Evolutionary conservation across 2,329 filamentous ascomycete species (phyloP).

Genomic region (Scleromitrula shiraiana): DNA sequence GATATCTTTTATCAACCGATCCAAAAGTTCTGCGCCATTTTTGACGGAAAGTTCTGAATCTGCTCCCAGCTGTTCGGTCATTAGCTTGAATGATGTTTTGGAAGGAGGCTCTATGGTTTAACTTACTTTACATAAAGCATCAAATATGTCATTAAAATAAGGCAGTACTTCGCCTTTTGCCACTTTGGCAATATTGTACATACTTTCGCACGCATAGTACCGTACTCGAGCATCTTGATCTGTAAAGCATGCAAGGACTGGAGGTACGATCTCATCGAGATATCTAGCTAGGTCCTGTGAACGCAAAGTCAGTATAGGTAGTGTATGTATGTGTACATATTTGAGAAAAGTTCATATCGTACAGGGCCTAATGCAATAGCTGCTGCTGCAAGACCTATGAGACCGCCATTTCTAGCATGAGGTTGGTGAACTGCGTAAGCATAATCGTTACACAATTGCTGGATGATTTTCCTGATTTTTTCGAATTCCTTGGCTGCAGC

Average conservation of each 20-base stretch:
- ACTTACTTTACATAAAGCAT: conserved; percentile 85
- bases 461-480: conserved; percentile 77
- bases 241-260: conserved; percentile 92
- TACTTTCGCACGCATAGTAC: conserved; percentile 98
- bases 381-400: conserved; percentile 91
- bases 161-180: conserved; percentile 94
- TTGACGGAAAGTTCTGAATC: conserved; percentile 97
- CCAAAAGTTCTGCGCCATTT: conserved; percentile 91
- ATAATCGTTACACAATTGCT: conserved; percentile 95
- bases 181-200: conserved; percentile 99
- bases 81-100: conserved; percentile 8
- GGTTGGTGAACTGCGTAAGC: conserved; percentile 96
- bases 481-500: conserved; percentile 69
- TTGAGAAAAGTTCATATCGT: conserved; percentile 22
- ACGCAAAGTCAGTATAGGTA: conserved; percentile 10
- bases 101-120: background rate
- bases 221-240: conserved; percentile 96
- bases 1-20: conserved; percentile 92
- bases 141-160: conserved; percentile 98
- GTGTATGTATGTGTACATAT: background rate
- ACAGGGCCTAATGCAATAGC: conserved; percentile 91
- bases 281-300: conserved; percentile 81
- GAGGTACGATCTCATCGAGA: conserved; percentile 87
- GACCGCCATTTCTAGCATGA: conserved; percentile 88
- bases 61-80: conserved; percentile 63